Evolutionary conservation across 1,284 basidiomycete species (phyloP), one percentile per base, ranked within the genome.

Genomic region (Papiliotrema nemorosa): DNA sequence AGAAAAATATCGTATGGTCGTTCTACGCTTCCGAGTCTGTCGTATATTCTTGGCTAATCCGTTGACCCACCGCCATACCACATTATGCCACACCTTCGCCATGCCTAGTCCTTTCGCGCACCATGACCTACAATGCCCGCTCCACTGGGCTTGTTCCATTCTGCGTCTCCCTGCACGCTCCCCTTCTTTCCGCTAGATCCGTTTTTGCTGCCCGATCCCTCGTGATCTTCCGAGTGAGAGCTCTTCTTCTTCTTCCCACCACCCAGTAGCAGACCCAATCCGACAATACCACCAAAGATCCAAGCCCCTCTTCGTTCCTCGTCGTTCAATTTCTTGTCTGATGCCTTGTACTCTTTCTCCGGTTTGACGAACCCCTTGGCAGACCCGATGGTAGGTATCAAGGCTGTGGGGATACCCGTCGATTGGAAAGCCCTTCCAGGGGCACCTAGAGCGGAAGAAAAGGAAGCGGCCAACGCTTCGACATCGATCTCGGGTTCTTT

Each of bases 221-320:
- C n/a, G 26, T 53, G 44, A 10, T 49, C 44, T 37, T 41, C 36
- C 3, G 14, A 43, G 7, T 54, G 50, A 22, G 54, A 49, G 41
- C 52, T 46, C 57, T 65, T 58, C 24, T 55, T 58, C 35, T 57
- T 63, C 43, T 53, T 54, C 2, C 54, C 51, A 10, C 80, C 79
- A 34, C 78, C 83, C 6, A 78, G 63, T 7, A 81, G 29, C 69
- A 81, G 79, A 0, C 82, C 83, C 10, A 79, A 77, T 6, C 72
- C 78, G 7, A 85, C 53, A 25, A 84, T 72, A 41, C 80, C 81
- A 14, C 79, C 70, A 25, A 86, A 70, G 18, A 79, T 63, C 70
- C 77, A 84, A 3, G 80, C 64, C 1, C 85, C 84, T 31, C 52
- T 73, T 52, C 65, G 70, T 69, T 86, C 83, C 36, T 82, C 78